Evolutionary conservation across 768 basidiomycete genomes (phyloP).

Genomic region (Mycena galericulata): DNA sequence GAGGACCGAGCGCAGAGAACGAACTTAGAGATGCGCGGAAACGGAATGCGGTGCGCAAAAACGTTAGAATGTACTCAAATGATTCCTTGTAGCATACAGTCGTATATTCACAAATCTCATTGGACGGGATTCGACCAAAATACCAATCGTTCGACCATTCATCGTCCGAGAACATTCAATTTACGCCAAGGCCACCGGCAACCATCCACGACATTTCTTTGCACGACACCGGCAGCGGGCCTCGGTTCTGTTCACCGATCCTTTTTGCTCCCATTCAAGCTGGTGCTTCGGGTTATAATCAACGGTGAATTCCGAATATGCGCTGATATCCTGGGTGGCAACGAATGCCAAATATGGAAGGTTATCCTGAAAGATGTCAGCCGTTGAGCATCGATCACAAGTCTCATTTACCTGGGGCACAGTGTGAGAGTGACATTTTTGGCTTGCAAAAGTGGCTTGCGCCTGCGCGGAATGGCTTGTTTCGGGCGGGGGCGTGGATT

Average conservation of each 20-base stretch:
- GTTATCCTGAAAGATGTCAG: constrained; percentile 12
- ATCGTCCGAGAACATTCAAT: background rate
- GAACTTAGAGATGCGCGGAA: too few species aligned
- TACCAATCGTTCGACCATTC: background rate
- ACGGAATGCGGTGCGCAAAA: background rate
- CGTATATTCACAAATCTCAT: background rate
- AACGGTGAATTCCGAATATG: constrained; percentile 37
- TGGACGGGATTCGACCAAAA: background rate
- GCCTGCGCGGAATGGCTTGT: too few species aligned
- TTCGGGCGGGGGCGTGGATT: too few species aligned
- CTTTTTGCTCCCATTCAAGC: too few species aligned
- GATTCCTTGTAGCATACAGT: background rate
- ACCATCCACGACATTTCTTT: background rate
- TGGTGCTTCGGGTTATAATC: constrained; percentile 37
- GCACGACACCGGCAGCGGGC: too few species aligned
- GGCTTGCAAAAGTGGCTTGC: too few species aligned
- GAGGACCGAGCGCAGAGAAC: too few species aligned
- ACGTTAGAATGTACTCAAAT: background rate
- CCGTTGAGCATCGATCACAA: background rate
- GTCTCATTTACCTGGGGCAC: too few species aligned
- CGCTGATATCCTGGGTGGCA: constrained; percentile 33
- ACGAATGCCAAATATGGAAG: constrained; percentile 39
- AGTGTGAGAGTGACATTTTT: background rate
- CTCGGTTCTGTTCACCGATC: too few species aligned
- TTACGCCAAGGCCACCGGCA: background rate